Conservation (phyloP, 2,329 filamentous ascomycete genomes). For the Nemania bipapillata region DNA sequence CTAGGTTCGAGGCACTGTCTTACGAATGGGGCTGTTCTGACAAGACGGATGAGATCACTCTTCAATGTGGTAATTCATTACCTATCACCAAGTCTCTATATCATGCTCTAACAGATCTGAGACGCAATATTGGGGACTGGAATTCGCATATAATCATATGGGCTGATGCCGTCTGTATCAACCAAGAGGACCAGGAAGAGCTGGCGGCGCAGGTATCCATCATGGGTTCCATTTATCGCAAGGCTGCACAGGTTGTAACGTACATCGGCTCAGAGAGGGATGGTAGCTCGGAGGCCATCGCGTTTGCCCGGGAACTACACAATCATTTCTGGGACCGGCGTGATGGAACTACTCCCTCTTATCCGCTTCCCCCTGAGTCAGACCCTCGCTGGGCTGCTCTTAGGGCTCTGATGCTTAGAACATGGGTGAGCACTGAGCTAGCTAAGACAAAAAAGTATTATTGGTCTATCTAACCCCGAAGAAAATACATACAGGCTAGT, state of each 20-base stretch:
- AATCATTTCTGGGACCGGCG: not conserved
- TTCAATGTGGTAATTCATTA: not conserved
- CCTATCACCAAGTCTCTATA: not conserved
- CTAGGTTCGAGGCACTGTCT: not conserved
- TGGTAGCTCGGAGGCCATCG: not conserved
- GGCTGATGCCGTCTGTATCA: not conserved
- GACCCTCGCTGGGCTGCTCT: not conserved
- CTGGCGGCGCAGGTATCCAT: not conserved
- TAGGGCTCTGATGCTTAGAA: not conserved
- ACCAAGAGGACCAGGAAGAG: not conserved
- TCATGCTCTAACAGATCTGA: not conserved
- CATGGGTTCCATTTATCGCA: not conserved
- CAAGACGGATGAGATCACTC: not conserved
- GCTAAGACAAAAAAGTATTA: not conserved
- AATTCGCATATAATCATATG: not conserved
- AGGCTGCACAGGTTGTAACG: not conserved
- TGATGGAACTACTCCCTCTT: not conserved
- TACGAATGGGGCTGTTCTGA: not conserved
- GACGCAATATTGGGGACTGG: not conserved
- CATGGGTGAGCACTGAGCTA: not conserved
- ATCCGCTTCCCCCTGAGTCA: not conserved
- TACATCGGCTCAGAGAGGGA: not conserved
- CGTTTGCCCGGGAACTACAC: not conserved
- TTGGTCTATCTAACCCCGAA: not conserved
- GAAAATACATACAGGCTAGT: not conserved